phyloP scores from a whole-genome alignment of 495 filamentous ascomycete genomes.

The Cryomyces minteri region DNA sequence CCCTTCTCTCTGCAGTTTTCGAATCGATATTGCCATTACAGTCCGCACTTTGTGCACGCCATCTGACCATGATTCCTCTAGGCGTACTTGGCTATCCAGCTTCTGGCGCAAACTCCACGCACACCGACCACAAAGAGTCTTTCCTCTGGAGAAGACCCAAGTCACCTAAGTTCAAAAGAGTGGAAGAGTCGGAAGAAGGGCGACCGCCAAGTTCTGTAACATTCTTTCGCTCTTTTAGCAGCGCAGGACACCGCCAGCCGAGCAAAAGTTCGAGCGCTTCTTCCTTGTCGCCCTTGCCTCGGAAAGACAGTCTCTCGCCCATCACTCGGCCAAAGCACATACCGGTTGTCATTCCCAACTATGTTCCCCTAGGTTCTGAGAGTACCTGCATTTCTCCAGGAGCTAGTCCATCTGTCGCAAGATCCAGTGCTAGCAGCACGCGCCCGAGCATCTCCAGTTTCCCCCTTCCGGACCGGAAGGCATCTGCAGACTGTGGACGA shows the following conservation, averaged over 20 bases:
- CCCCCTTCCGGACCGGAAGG: constrained; percentile 10
- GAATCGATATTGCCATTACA: no score
- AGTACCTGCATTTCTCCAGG: constrained; percentile 8
- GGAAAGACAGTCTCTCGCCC: neutral
- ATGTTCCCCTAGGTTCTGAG: constrained; percentile 14
- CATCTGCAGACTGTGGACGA: constrained; percentile 6
- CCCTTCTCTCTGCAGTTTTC: no score
- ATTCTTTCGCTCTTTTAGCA: no score
- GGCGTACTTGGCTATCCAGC: neutral
- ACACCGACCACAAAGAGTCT: neutral
- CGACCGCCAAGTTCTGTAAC: no score
- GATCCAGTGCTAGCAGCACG: constrained; percentile 6
- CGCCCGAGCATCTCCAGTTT: constrained; percentile 11
- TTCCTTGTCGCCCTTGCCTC: neutral
- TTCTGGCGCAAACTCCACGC: neutral
- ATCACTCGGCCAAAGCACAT: constrained; percentile 19
- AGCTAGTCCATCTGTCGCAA: constrained; percentile 8
- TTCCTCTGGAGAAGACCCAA: neutral
- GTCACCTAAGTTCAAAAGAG: neutral
- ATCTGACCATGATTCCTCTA: constrained; percentile 2
- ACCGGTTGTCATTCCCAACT: constrained; percentile 21
- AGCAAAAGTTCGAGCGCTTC: neutral
- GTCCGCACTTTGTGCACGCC: no score
- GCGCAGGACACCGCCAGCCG: neutral
- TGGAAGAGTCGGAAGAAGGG: neutral